phyloP scores from a whole-genome alignment of 2,329 filamentous ascomycete genomes.

The Rhinocladiella similis region DNA sequence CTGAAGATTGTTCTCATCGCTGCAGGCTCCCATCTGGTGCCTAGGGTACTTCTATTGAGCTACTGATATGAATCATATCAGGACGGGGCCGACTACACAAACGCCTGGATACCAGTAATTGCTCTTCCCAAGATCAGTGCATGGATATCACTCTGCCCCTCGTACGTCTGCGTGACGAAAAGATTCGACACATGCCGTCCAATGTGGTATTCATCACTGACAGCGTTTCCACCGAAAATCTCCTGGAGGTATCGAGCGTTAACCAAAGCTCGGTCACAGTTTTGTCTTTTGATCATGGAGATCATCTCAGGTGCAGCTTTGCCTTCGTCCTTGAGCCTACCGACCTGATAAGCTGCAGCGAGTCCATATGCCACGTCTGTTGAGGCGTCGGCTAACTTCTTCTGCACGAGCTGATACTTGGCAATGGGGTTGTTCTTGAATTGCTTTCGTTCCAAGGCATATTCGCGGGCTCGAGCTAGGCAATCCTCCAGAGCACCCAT shows the following conservation, averaged over 20 bases:
- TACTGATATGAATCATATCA: no score
- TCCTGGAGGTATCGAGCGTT: constrained; percentile 84
- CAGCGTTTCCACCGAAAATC: constrained; percentile 96
- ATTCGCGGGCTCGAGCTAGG: constrained; percentile 74
- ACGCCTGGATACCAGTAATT: constrained; percentile 76
- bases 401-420: constrained; percentile 95
- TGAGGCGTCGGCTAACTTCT: constrained; percentile 90
- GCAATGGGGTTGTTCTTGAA: constrained; percentile 95
- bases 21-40: not conserved
- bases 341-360: constrained; percentile 87
- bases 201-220: constrained; percentile 94
- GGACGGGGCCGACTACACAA: constrained; percentile 53
- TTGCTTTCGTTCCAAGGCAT: constrained; percentile 90
- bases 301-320: constrained; percentile 94
- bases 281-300: constrained; percentile 92
- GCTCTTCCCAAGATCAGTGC: constrained; percentile 68
- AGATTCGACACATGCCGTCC: constrained; percentile 93
- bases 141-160: constrained; percentile 97
- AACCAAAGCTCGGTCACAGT: constrained; percentile 84
- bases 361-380: constrained; percentile 91
- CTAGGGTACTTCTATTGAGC: not conserved
- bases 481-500: constrained; percentile 95
- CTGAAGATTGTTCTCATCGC: no score
- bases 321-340: constrained; percentile 87
- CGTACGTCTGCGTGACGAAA: constrained; percentile 97